Evolutionary conservation across 1,139 yeast species (phyloP).

Genomic region (Blastobotrys malaysiensis): DNA sequence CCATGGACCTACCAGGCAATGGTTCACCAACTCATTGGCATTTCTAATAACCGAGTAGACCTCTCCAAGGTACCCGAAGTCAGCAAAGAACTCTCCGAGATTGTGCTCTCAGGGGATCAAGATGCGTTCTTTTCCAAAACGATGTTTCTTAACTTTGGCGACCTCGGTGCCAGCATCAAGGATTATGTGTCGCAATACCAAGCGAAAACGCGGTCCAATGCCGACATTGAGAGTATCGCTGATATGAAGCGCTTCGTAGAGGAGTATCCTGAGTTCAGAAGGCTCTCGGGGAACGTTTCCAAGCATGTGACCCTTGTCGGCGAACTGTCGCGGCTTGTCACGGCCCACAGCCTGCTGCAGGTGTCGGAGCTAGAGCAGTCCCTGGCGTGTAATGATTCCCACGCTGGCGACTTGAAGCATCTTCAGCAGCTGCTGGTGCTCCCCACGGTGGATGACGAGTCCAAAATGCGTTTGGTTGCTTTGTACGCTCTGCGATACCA

Average conservation of each 20-base stretch:
- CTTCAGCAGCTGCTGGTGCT: conserved; percentile 41
- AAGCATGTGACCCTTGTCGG: conserved; percentile 88
- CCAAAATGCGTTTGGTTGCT: conserved; percentile 58
- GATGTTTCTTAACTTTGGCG: conserved; percentile 90
- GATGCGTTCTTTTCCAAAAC: conserved; percentile 75
- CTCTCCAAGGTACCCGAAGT: conserved; percentile 45
- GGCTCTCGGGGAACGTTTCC: conserved; percentile 81
- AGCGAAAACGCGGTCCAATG: conserved; percentile 66
- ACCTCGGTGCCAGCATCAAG: conserved; percentile 82
- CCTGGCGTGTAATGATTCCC: conserved; percentile 62
- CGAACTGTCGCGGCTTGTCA: conserved; percentile 67
- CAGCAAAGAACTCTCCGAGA: conserved; percentile 45
- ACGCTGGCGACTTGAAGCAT: conserved; percentile 45
- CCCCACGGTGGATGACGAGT: conserved; percentile 31
- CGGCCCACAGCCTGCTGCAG: conserved; percentile 65
- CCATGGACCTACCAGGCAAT: conserved; percentile 99
- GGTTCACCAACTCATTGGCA: conserved; percentile 89
- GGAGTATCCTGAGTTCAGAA: conserved; percentile 88
- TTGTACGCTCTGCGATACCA: conserved; percentile 70
- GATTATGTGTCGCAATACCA: conserved; percentile 81
- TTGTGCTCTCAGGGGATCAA: conserved; percentile 58
- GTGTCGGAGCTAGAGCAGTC: conserved; percentile 88
- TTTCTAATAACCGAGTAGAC: conserved; percentile 73
- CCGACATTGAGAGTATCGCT: conserved; percentile 66
- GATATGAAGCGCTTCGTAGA: conserved; percentile 90